phyloP scores from a whole-genome alignment of 352 stramenopile genomes.

The Phytophthora tubulina region DNA sequence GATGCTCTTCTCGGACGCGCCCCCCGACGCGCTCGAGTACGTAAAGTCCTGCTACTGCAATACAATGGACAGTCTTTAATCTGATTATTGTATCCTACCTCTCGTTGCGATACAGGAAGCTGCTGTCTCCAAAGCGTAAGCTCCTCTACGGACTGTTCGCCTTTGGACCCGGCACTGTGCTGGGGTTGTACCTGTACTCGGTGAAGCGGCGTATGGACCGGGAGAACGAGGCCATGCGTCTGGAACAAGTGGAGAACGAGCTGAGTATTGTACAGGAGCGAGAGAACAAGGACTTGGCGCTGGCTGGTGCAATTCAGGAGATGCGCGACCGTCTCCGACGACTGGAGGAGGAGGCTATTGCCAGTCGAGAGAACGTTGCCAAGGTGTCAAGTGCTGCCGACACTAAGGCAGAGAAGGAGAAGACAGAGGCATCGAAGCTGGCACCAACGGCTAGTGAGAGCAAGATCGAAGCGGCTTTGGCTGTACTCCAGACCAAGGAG shows the following conservation, averaged over 20 bases:
- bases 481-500: slow-evolving; percentile 32
- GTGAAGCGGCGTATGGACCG: slow-evolving; percentile 77
- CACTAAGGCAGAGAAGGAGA: slow-evolving; percentile 5
- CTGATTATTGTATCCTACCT: neutral
- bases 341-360: slow-evolving; percentile 59
- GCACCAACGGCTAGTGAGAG: slow-evolving; percentile 33
- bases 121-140: slow-evolving; percentile 74
- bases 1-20: slow-evolving; percentile 79
- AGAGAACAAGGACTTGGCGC: slow-evolving; percentile 61
- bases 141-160: slow-evolving; percentile 74
- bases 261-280: slow-evolving; percentile 48
- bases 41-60: slow-evolving; percentile 18
- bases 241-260: slow-evolving; percentile 57
- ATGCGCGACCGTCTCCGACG: slow-evolving; percentile 63
- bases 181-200: slow-evolving; percentile 76
- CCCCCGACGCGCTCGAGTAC: slow-evolving; percentile 74
- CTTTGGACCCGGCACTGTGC: slow-evolving; percentile 69
- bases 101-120: slow-evolving; percentile 44
- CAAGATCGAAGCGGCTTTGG: slow-evolving; percentile 51
- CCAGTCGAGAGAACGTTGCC: slow-evolving; percentile 37
- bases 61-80: neutral
- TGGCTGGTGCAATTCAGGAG: slow-evolving; percentile 66
- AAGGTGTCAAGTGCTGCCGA: slow-evolving; percentile 19
- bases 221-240: slow-evolving; percentile 65
- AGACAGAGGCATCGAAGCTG: neutral